Conservation (phyloP, 73 alveolate genomes). For the Blepharisma stoltei region DNA sequence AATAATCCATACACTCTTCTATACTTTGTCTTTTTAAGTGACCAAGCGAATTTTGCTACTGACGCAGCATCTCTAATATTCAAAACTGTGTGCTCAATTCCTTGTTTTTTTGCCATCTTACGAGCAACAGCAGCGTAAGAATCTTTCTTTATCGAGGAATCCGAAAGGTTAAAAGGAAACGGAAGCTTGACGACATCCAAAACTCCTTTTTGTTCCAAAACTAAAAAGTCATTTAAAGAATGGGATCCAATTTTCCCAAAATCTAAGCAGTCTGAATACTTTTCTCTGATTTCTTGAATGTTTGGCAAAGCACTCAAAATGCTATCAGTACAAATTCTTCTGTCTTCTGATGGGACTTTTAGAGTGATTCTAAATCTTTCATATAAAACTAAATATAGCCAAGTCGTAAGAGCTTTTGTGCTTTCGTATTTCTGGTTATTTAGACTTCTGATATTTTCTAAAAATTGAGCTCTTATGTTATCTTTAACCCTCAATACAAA, state of each 20-base stretch:
- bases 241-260: not conserved
- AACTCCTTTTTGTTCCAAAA: not conserved
- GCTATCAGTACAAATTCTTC: constrained; percentile 3
- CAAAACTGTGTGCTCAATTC: not conserved
- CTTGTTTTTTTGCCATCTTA: not conserved
- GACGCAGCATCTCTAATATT: not conserved
- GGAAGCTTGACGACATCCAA: constrained; percentile 17
- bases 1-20: not conserved
- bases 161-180: not conserved
- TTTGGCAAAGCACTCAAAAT: not conserved
- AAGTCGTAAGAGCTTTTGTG: constrained; percentile 8
- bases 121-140: not conserved
- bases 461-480: not conserved
- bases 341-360: constrained; percentile 1
- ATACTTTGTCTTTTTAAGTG: not conserved
- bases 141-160: not conserved
- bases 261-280: not conserved
- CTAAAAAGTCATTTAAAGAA: constrained; percentile 10
- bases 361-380: constrained; percentile 9
- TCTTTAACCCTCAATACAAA: not conserved
- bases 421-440: not conserved
- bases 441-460: not conserved
- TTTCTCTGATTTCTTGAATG: not conserved
- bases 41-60: not conserved
- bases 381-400: not conserved